Base-by-base conservation (phyloP, 139 green algal genomes). In the Microglena sp. region DNA sequence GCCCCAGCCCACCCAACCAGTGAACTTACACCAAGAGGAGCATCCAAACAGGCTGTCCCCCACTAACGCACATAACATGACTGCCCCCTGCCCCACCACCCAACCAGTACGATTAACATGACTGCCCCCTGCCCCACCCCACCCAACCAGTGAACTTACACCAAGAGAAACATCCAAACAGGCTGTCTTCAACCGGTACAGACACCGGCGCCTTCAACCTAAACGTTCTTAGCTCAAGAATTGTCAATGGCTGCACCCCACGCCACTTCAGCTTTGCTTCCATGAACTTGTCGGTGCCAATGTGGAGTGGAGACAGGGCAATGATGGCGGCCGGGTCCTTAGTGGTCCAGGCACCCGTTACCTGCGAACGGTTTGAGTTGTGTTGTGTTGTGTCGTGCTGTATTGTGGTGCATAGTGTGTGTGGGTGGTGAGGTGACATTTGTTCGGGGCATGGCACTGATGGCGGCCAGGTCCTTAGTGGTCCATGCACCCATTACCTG, bases 281-380 rank as follows among this genome's bases (percentile, higher is more conserved):
- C 8, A 61, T 21, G 29, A 61, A 34, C 4, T 6, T 1, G 44
- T 15, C 27, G 45, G 45, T 26, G 40, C 55, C 34, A 36, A 61
- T 29, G 35, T 61, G 55, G 5, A 40, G 21, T 5, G 15, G 28
- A 27, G 26, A 5, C 8, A 61, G 24, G 11, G 55, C 55, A 40
- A 26, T 29, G 30, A 87, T 55, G 7, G 82, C 63, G 0, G 31
- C 33, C 0, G 66, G 45, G 36, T 87, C 76, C 7, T 50, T 26
- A 7, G 75, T 89, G 8, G 74, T 74, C 82, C 82, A 89, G 0
- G 77, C 64, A 0, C 80, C 78, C 2, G 77, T 85, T 5, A 85
- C 30, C 2, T 63, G 43, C 4, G 58, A 66, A 34, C 44, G 70
- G 11, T 44, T 70, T 18, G 21, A 26, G 22, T 84, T 18, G 3